A percentile compares a stretch with the other conserved stretches of the same genome.
phyloP scores from a whole-genome alignment of 495 filamentous ascomycete species.

The Aspergillus leporis region DNA sequence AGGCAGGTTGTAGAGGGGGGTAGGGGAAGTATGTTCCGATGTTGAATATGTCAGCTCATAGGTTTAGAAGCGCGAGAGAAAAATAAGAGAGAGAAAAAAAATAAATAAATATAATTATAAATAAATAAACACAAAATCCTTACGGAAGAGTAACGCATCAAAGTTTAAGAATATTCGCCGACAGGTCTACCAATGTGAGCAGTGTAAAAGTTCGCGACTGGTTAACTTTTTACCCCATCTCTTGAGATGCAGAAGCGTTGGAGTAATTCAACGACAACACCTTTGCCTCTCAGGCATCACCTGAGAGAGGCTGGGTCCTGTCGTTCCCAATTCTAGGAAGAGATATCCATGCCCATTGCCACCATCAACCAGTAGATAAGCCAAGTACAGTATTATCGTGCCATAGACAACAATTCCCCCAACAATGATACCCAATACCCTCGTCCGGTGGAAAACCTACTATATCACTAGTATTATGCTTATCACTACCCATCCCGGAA shows the following conservation, averaged over 20 bases:
- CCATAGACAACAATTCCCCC: no score
- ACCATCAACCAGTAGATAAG: no score
- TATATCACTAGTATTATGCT: neutral
- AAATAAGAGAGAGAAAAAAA: neutral
- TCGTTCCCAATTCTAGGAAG: no score
- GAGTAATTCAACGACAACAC: neutral
- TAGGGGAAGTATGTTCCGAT: neutral
- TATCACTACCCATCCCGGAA: conserved; percentile 1
- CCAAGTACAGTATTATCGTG: no score
- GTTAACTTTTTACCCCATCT: neutral
- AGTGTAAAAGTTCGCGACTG: neutral
- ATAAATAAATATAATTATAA: neutral
- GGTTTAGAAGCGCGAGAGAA: neutral
- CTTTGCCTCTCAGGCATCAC: neutral
- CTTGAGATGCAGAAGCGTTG: conserved; percentile 2
- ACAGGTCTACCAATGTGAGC: neutral
- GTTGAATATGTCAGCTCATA: neutral
- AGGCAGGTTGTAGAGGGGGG: neutral
- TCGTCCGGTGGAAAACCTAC: no score
- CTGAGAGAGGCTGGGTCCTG: no score
- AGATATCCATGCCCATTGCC: no score
- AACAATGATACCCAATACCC: no score
- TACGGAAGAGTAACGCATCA: neutral
- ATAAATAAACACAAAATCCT: neutral
- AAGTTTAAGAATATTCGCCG: conserved; percentile 7